Base-by-base conservation (phyloP, 805 yeast species). In the Saccharomycopsis fibuligera region DNA sequence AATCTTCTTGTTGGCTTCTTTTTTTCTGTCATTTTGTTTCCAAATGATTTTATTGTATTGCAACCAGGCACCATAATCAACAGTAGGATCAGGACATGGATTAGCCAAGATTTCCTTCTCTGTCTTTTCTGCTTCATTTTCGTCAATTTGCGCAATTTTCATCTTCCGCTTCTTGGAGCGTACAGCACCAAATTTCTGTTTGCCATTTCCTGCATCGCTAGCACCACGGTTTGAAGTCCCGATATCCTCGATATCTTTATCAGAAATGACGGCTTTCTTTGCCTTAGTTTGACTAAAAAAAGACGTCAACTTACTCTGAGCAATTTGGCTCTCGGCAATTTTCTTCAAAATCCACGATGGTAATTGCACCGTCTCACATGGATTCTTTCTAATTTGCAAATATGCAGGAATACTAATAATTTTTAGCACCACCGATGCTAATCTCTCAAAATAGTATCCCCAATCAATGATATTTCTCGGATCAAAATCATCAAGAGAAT, bases 321-420 rank as follows among this genome's bases (percentile, higher is more conserved):
- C 78, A 60, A 86, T 91, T 47, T 79, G 78, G 48, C 71, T 76
- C 4, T 67, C 67, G 2, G 74, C 72, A 47, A 91, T 79, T 51
- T 75, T 76, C 56, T 74, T 81, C 51, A 73, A 75, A 48, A 93
- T 70, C 99, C 99, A 93, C 27, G 83, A 93, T 0, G 99, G 99
- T 60, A 91, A 97, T 3, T 78, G 77, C 5, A 95, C 91, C 57
- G 97, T 72, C 4, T 97, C 97, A 39, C 95, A 97, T 0, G 99
- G 99, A 59, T 93, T 95, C 12, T 71, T 66, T 16, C 91, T 78
- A 45, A 79, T 79, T 67, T 93, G 99, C 47, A 91, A 70, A 4
- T 97, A 98, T 3, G 99, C 99, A 2, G 99, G 99, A 56, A 93
- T 91, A 0, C 96, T 85, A 57, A 93, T 86, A 58, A 93, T 88